Percentiles rank a stretch among this genome's conserved stretches.
These are phyloP conservation scores for Heliocybe sulcata DNA, from an alignment of 1,284 basidiomycete species.

Conservation along the genomic window DNA sequence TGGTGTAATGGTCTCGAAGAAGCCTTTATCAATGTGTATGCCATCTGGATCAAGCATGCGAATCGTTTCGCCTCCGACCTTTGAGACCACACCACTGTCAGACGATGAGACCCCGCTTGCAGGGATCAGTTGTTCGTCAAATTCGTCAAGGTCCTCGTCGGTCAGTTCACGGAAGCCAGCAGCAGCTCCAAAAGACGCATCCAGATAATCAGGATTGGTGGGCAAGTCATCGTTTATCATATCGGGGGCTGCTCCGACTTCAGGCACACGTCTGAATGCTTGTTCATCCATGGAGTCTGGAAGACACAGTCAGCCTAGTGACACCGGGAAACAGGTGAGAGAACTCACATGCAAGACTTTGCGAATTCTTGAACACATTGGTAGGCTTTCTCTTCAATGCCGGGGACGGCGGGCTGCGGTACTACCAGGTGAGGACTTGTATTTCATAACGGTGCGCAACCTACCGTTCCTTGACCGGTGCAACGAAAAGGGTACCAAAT, in stretches of 20 bases:
- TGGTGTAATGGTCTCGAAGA: constrained; percentile 57
- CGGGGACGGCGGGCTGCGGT: constrained; percentile 3
- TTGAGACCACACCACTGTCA: constrained; percentile 45
- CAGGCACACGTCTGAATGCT: constrained; percentile 71
- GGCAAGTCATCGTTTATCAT: constrained; percentile 92
- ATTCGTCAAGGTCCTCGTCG: constrained; percentile 68
- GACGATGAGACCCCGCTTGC: constrained; percentile 18
- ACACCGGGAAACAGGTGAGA: constrained; percentile 5
- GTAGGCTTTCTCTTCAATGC: constrained; percentile 25
- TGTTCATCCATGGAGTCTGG: constrained; percentile 79
- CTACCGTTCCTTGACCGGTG: background rate
- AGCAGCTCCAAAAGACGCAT: constrained; percentile 71
- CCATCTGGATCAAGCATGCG: constrained; percentile 58
- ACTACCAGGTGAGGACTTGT: background rate
- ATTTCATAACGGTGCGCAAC: background rate
- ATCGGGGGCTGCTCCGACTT: constrained; percentile 74
- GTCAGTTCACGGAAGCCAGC: constrained; percentile 67
- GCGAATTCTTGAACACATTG: constrained; percentile 22
- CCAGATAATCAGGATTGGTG: constrained; percentile 82
- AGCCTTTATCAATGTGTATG: constrained; percentile 60
- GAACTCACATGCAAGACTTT: constrained; percentile 13
- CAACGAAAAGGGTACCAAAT: constrained; percentile 14
- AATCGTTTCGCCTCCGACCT: constrained; percentile 79
- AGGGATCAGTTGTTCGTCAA: constrained; percentile 36
- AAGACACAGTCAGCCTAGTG: background rate